A percentile compares a stretch with the other conserved stretches of the same genome.
Evolutionary conservation across 2,329 filamentous ascomycete species (phyloP).

Genomic region (Teratosphaeriaceae sp.): DNA sequence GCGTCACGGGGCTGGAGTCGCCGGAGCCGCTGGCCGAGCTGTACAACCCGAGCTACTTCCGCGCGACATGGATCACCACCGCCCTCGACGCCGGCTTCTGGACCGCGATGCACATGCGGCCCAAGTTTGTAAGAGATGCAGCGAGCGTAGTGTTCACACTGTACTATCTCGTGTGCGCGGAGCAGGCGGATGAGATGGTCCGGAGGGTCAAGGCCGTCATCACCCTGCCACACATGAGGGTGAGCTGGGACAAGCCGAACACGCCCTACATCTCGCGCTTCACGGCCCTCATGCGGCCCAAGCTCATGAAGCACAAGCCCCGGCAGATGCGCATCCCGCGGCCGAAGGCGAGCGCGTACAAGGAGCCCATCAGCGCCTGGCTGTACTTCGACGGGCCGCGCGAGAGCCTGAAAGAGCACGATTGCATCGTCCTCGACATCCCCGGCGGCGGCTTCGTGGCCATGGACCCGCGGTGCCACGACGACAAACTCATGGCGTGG

Average conservation of each 20-base stretch:
- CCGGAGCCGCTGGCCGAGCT: constrained; percentile 92
- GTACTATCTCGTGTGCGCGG: constrained; percentile 89
- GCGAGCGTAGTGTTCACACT: constrained; percentile 75
- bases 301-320: constrained; percentile 73
- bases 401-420: constrained; percentile 67
- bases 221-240: constrained; percentile 83
- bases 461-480: constrained; percentile 90
- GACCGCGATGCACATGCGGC: constrained; percentile 89
- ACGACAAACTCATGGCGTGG: constrained; percentile 92
- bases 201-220: constrained; percentile 79
- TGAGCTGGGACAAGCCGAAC: constrained; percentile 92
- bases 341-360: constrained; percentile 72
- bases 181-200: constrained; percentile 94
- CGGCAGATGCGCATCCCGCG: constrained; percentile 77
- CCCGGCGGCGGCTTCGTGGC: constrained; percentile 94
- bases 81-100: constrained; percentile 95
- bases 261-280: constrained; percentile 76
- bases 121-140: constrained; percentile 74
- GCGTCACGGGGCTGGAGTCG: constrained; percentile 81
- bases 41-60: constrained; percentile 87
- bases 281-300: constrained; percentile 66
- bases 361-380: constrained; percentile 77
- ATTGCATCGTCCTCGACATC: constrained; percentile 76
- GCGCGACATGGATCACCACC: constrained; percentile 94
- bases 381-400: constrained; percentile 90